Percentiles rank a stretch among this genome's conserved stretches.
Evolutionary conservation across 2,329 filamentous ascomycete genomes (phyloP).

Genomic region (Corynespora cassiicola): DNA sequence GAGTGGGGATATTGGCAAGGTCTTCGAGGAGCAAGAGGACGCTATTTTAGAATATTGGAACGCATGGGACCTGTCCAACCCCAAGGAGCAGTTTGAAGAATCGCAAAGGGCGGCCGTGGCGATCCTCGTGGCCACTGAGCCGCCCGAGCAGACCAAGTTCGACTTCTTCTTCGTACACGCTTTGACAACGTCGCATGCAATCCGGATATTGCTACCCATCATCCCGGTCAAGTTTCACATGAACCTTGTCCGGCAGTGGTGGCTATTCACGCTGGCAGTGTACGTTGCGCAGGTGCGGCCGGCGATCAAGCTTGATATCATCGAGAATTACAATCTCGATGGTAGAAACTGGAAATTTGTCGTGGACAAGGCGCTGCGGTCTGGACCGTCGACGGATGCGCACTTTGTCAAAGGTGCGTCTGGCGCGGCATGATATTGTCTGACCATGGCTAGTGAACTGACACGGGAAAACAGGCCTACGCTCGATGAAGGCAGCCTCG

Average conservation of each 20-base stretch:
- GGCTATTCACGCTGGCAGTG: conserved; percentile 78
- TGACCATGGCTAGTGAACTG: conserved; percentile 11
- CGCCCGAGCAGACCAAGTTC: conserved; percentile 59
- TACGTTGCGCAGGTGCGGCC: conserved; percentile 81
- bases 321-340: conserved; percentile 66
- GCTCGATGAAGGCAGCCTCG: conserved; percentile 76
- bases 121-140: conserved; percentile 62
- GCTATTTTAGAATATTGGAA: conserved; percentile 89
- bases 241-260: conserved; percentile 83
- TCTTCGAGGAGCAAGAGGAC: conserved; percentile 74
- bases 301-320: conserved; percentile 67
- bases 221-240: conserved; percentile 77
- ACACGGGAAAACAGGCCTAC: conserved; percentile 63
- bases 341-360: conserved; percentile 80
- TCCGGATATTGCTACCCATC: conserved; percentile 82
- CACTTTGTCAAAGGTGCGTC: conserved; percentile 81
- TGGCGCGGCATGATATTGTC: neutral
- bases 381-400: conserved; percentile 72
- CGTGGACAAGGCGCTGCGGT: conserved; percentile 72
- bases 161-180: conserved; percentile 86
- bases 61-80: conserved; percentile 74
- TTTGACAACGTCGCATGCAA: conserved; percentile 84
- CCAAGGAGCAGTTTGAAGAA: conserved; percentile 75
- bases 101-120: conserved; percentile 66
- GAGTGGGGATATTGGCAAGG: conserved; percentile 68